Evolutionary conservation across 148 eudicot genomes (phyloP).

Genomic region (Silene conica): DNA sequence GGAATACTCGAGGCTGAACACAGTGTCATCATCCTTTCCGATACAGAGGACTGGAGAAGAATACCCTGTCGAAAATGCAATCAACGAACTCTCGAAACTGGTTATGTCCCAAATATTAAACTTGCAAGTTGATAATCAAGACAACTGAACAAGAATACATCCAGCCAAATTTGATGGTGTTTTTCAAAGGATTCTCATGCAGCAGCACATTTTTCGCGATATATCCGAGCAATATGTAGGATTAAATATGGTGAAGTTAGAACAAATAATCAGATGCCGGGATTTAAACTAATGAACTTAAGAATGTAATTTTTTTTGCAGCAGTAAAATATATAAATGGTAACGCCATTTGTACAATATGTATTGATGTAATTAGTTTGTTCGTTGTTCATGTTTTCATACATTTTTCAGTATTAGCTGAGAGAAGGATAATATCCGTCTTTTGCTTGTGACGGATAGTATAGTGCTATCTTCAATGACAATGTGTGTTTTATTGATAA

Average conservation of each 20-base stretch:
- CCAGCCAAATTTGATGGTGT: not conserved
- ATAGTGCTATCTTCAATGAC: too few relatives aligned
- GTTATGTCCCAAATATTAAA: constrained; percentile 63
- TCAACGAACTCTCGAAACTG: constrained; percentile 65
- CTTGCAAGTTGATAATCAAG: constrained; percentile 49
- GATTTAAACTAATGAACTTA: too few relatives aligned
- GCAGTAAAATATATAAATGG: too few relatives aligned
- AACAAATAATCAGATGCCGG: not conserved
- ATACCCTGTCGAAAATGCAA: constrained; percentile 56
- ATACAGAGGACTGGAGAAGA: constrained; percentile 44
- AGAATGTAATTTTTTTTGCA: too few relatives aligned
- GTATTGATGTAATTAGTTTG: too few relatives aligned
- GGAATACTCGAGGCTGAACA: constrained; percentile 51
- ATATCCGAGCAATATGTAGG: not conserved
- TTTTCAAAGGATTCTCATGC: not conserved
- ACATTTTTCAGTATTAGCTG: too few relatives aligned
- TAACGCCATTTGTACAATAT: too few relatives aligned
- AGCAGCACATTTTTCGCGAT: constrained; percentile 20
- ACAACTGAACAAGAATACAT: constrained; percentile 23
- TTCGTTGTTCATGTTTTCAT: too few relatives aligned
- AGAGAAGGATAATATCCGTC: too few relatives aligned
- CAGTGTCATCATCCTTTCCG: constrained; percentile 37
- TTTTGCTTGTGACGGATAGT: too few relatives aligned
- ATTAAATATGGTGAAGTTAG: not conserved
- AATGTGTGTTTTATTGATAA: too few relatives aligned